A percentile compares a stretch with the other conserved stretches of the same genome.
These are phyloP conservation scores for Trebouxia sp. DNA, from an alignment of 139 green algal genomes.

Conservation along the genomic window DNA sequence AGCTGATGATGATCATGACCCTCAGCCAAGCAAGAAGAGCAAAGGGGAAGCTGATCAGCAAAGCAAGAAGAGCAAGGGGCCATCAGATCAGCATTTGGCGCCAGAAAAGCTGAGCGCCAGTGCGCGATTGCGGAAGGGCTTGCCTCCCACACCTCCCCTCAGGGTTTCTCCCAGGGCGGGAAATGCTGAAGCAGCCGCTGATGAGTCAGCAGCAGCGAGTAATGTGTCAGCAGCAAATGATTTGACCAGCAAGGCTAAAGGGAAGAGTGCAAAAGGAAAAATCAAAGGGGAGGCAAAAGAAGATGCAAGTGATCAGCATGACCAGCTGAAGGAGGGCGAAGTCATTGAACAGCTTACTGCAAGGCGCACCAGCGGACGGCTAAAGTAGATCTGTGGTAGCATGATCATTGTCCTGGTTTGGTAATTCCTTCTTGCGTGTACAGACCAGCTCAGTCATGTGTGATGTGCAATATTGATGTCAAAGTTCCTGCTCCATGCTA, in stretches of 20 bases:
- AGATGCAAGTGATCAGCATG: not conserved
- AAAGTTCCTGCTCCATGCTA: no score
- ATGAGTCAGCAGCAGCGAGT: not conserved
- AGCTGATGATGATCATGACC: not conserved
- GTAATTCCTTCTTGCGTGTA: no score
- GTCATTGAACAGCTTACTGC: not conserved
- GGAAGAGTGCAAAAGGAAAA: not conserved
- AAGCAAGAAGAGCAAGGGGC: constrained; percentile 7
- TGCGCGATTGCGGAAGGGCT: not conserved
- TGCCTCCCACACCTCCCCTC: not conserved
- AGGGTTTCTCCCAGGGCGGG: not conserved
- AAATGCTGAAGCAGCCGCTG: not conserved
- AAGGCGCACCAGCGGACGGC: not conserved
- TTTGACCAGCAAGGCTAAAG: no score
- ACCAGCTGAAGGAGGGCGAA: not conserved
- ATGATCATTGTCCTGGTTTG: not conserved
- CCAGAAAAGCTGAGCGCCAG: constrained; percentile 15
- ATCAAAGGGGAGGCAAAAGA: not conserved
- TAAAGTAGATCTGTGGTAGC: not conserved
- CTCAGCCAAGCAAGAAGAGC: constrained; percentile 9
- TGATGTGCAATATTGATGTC: no score
- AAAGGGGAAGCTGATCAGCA: no score
- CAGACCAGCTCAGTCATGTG: no score
- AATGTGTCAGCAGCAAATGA: no score
- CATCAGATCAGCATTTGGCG: not conserved